Evolutionary conservation across 2,329 filamentous ascomycete species (phyloP).

Genomic region (Kalmusia sp.): DNA sequence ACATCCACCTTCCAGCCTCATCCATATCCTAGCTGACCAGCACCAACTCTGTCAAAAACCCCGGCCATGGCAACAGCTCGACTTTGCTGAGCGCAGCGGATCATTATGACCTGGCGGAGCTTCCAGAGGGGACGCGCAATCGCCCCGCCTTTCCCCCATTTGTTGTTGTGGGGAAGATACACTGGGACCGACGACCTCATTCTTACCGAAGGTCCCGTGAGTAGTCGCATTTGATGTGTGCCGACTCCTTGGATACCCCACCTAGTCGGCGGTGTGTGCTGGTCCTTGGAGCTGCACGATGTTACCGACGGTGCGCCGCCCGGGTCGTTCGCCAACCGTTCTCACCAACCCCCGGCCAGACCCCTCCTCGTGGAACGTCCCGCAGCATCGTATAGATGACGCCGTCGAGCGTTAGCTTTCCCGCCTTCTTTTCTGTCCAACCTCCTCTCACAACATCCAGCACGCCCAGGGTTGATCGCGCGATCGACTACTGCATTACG

Average conservation of each 20-base stretch:
- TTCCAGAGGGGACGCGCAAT: conserved; percentile 2
- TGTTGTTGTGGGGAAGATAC: not conserved
- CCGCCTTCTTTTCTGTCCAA: not conserved
- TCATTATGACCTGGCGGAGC: not conserved
- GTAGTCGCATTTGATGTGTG: no score
- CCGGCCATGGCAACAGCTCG: not conserved
- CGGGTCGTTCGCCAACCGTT: not conserved
- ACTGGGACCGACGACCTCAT: not conserved
- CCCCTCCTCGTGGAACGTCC: conserved; percentile 3
- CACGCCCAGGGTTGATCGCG: not conserved
- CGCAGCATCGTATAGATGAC: not conserved
- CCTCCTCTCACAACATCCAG: not conserved
- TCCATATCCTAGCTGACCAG: no score
- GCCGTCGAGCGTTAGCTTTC: not conserved
- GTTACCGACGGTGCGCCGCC: not conserved
- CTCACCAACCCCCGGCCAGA: conserved; percentile 1
- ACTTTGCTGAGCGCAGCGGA: no score
- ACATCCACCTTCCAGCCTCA: conserved; percentile 1
- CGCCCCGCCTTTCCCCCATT: not conserved
- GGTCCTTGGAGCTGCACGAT: not conserved
- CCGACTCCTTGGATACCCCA: no score
- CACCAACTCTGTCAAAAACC: no score
- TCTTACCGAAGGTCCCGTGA: not conserved
- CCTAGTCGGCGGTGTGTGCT: not conserved
- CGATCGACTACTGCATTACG: not conserved